Base-by-base conservation (phyloP, 768 basidiomycete genomes). In the Omphalotus guepiniiformis region DNA sequence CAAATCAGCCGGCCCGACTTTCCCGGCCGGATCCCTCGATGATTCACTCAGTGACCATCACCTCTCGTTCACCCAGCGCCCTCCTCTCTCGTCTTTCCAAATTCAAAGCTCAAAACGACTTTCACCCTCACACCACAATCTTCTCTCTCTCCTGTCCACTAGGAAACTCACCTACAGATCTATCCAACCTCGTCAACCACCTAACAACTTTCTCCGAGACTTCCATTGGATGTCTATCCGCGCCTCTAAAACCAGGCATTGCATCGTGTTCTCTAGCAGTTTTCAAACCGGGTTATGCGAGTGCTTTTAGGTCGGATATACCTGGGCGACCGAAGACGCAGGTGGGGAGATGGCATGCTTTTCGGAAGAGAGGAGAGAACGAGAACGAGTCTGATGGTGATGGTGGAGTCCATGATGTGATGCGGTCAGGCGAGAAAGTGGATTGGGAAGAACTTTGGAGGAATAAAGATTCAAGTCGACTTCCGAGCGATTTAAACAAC, bases 341-440 rank as follows among this genome's bases (percentile, higher is more conserved):
- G 55, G 85, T 89, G 11, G 88, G 88, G 23, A 70, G 85, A 38
- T 83, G 83, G 83, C 83, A 85, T 58, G 73, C 83, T 15, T 75
- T 78, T 52, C 63, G 76, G 50, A 68, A 73, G 55, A 68, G 66
- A 53, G 54, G 62, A 28, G 55, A 62, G 8, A 37, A 23, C 2
- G 16, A 44, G 21, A 19, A 21, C 9, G 42, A 22, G 18, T 12
- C 36, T 22, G 36, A 21, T 15, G 6, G 19, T 42, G 15, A 42
- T 42, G 18, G 45, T 51, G 43, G 48, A 56, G 34, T 58, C 59
- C 16, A 32, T 9, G 9, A 32, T 32, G 51, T 37, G 30, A 60
- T 43, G 42, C 40, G 44, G 13, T 46, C 44, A 7, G 37, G 52
- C 8, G 60, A 55, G 21, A 55, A 47, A 1, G 39, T 74, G 28